Percentiles rank a stretch among this genome's conserved stretches.
Conservation (phyloP, 495 filamentous ascomycete genomes). For the Penicillium atrosanguineum region DNA sequence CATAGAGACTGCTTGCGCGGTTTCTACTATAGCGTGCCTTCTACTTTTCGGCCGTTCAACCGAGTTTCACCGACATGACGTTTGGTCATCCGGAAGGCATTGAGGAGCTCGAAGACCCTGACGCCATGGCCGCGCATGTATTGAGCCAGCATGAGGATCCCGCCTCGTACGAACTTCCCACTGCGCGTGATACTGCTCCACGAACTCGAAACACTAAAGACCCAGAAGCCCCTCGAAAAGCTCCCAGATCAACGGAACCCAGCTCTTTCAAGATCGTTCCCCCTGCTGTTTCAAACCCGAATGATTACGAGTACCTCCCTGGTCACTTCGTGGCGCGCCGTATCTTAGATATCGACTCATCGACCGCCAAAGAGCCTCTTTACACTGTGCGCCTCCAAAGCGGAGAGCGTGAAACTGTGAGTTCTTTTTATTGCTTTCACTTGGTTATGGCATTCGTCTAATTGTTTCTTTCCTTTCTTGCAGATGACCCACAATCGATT, state of each 20-base stretch:
- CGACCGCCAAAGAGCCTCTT: constrained; percentile 18
- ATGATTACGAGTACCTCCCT: constrained; percentile 49
- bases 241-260: not conserved
- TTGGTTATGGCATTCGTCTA: constrained; percentile 7
- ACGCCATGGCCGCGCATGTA: constrained; percentile 19
- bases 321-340: constrained; percentile 42
- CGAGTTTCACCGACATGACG: not conserved
- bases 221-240: not conserved
- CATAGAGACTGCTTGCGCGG: not conserved
- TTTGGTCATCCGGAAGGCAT: not conserved
- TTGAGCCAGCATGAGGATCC: constrained; percentile 15
- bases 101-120: constrained; percentile 11
- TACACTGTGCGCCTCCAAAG: constrained; percentile 48
- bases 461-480: constrained; percentile 3
- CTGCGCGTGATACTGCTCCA: not conserved
- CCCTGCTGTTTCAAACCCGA: constrained; percentile 22
- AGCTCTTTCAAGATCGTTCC: constrained; percentile 40
- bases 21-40: not conserved
- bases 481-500: constrained; percentile 30
- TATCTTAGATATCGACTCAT: constrained; percentile 37
- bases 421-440: constrained; percentile 8
- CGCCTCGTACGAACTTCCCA: not conserved
- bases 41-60: not conserved
- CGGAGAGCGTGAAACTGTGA: constrained; percentile 44
- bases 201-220: not conserved